Evolutionary conservation across 164 flowering plant species (phyloP), one percentile per base, ranked within the genome.

Genomic region (Buxus sempervirens): DNA sequence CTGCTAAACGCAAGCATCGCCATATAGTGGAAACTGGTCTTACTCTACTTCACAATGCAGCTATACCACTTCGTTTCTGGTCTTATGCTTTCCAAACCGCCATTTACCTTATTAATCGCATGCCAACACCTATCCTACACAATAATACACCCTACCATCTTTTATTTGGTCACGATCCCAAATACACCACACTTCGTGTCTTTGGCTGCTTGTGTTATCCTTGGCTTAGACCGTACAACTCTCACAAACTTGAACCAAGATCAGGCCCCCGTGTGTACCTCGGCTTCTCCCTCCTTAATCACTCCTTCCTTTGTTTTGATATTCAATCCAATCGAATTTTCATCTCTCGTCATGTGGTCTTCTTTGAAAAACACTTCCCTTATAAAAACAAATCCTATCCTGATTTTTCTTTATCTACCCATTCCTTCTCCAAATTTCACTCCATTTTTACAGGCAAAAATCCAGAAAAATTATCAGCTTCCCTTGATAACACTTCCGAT

Each of bases 151-250:
- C 38, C 7, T 32, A 32, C 7, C 38, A 32, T 32, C 3, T 3
- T 3, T 7, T 32, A 3, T 32, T 32, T 7, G 5, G 38, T 7
- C 38, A 32, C 7, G 5, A 32, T 32, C 38, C 38, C 7, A 70
- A 70, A 21, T 70, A 63, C n/a, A 6, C 61, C 1, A 20, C 41
- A 16, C 13, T 62, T 0, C 24, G 27, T 0, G 53, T 62, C 1
- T 69, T 61, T 28, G 60, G 72, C 5, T 69, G 67, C 38, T 20
- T 42, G 1, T 63, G 72, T 15, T 70, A 42, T 6, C 66, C 67
- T 0, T 41, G 53, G 36, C 25, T 70, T 18, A 36, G 49, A 0
- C 63, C 73, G 0, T 70, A 63, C 27, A 38, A 45, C 5, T 15
- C 13, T 8, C 41, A 63, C 5, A 70, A 70, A 25, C 38, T 70